Base-by-base conservation (phyloP, 768 basidiomycete genomes). In the Termitomyces sp. region DNA sequence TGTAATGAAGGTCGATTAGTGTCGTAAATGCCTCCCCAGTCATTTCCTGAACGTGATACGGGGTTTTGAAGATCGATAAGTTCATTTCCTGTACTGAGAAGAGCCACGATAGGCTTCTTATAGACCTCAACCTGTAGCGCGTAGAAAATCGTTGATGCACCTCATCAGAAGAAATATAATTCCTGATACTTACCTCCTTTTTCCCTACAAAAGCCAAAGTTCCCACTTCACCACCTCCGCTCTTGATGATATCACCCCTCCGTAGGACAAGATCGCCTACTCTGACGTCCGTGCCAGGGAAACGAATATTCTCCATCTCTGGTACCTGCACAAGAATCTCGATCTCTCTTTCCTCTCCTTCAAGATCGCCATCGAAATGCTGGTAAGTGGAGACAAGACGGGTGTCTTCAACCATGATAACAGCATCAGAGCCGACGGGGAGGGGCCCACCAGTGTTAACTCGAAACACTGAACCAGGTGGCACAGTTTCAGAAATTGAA, bases 401-500 rank as follows among this genome's bases (percentile, higher is more conserved):
- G 0, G 93, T 95, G 66, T 95, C 93, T 70, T 96, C 93, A 19
- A 96, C 93, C 92, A 94, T 95, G 68, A 96, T 85, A 2, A 93
- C 85, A 0, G 90, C 73, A 64, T 94, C 86, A 7, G 86, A 69
- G 5, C 88, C 91, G 0, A 70, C 66, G 2, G 93, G 93, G 2
- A 96, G 71, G 0, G 90, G 88, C 0, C 81, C 87, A 6, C 93
- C 93, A 0, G 93, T 96, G 70, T 93, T 94, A 67, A 96, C 81
- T 43, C 93, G 85, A 66, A 83, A 89, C 37, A 90, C 76, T 17
- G 69, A 68, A 5, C 77, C 80, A 0, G 63, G 56, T 1, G 83
- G 80, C 3, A 88, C 64, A 12, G 75, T 67, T 38, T 81, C 69
- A 19, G 72, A 64, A 9, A 82, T 73, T 0, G 66, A 56, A 22